These are phyloP conservation scores for Jacaranda mimosifolia DNA, from an alignment of 257 asterid species.

Conservation along the genomic window DNA sequence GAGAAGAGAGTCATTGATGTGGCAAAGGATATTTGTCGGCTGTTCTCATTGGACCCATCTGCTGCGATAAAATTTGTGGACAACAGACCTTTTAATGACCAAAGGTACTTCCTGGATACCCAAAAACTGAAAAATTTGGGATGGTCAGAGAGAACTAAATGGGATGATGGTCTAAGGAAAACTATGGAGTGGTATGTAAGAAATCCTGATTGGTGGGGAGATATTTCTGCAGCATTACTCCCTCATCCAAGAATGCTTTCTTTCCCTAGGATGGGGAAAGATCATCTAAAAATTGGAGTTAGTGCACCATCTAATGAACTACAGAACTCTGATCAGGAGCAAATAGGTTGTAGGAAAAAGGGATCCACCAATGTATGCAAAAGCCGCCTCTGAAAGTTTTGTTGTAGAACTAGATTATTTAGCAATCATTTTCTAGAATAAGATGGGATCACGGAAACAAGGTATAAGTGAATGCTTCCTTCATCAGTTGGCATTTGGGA, in stretches of 20 bases:
- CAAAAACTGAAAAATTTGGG: constrained; percentile 47
- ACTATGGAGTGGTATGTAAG: constrained; percentile 54
- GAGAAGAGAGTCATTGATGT: constrained; percentile 57
- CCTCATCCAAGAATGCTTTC: constrained; percentile 56
- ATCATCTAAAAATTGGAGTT: constrained; percentile 25
- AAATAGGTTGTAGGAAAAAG: constrained; percentile 3
- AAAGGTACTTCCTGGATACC: constrained; percentile 47
- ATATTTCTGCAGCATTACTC: constrained; percentile 50
- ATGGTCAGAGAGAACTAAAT: constrained; percentile 50
- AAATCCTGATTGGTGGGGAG: constrained; percentile 56
- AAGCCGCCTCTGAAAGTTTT: constrained; percentile 41
- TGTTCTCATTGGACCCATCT: constrained; percentile 42
- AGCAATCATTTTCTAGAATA: constrained; percentile 33
- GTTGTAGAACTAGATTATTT: constrained; percentile 29
- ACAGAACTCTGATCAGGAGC: constrained; percentile 21
- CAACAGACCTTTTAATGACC: constrained; percentile 54
- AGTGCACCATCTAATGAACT: constrained; percentile 6
- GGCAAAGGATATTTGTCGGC: constrained; percentile 52
- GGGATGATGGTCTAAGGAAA: constrained; percentile 51
- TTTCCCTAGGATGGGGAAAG: constrained; percentile 33
- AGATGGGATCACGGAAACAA: background rate
- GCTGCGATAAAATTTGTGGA: constrained; percentile 44
- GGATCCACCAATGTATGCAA: constrained; percentile 13
- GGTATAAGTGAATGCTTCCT: background rate
- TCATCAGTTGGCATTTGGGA: constrained; percentile 13